Base-by-base conservation (phyloP, 169 alveolate species). In the Plasmodium cynomolgi region DNA sequence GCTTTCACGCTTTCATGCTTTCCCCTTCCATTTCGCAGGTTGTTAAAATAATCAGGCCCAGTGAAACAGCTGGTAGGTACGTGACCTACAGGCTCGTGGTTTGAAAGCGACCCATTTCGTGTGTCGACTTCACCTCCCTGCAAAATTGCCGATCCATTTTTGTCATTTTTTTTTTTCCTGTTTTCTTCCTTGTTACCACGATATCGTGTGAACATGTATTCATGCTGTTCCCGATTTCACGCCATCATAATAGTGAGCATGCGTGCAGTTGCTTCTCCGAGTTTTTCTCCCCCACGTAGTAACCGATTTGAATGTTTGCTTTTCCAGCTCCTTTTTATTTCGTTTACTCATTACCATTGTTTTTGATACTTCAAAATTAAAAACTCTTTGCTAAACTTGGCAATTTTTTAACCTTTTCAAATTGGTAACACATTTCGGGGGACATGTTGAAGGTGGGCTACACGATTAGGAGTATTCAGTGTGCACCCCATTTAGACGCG, bases 21-120 rank as follows among this genome's bases (percentile, higher is more conserved):
- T 58, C 39, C 68, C 82, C 29, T 34, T 81, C 39, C 2, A 6
- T 34, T 54, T 37, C 50, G 23, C 44, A 96, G 97, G 99, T 99
- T 71, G 99, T 99, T 86, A 99, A 99, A 96, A 99, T 99, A 83
- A 98, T 98, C 62, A 96, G 99, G 81, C 99, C 99, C 26, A 96
- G 99, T 74, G 99, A 99, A 93, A 98, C 99, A n/a, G 99, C 99
- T 2, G 99, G 99, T n/a, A 96, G 99, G 95, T 99, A 99, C 95
- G 99, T 99, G 83, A 99, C 99, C 20, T 99, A 98, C 90, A 96
- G 99, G 83, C 97, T 98, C 39, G 99, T 97, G 29, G 97, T 97
- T 74, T 97, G 86, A 95, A 13, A 68, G 6, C 39, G 34, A 0
- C 37, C 77, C 41, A 68, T 29, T 29, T 68, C 9, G 15, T 26